Base-by-base conservation (phyloP, 495 filamentous ascomycete genomes). In the Rostrohypoxylon terebratum region DNA sequence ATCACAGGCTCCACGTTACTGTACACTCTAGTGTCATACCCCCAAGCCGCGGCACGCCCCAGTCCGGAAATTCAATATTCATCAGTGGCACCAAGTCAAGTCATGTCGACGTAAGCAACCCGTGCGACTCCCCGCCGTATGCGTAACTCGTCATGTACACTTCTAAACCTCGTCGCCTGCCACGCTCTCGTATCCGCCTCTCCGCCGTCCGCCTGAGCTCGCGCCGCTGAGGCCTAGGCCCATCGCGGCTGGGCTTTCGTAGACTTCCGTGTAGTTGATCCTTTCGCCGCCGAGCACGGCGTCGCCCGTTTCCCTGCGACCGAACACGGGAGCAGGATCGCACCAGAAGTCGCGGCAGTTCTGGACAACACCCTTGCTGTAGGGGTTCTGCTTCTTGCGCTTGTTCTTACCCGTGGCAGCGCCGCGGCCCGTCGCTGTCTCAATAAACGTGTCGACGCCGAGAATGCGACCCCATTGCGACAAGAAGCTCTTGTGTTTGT, bases 321-420 rank as follows among this genome's bases (percentile, higher is more conserved):
- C 89, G 80, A 98, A 94, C 33, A 96, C 74, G 7, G 96, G 94
- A 16, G 91, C 88, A 0, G 92, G 88, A 76, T 98, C 96, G 73
- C 92, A 93, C 93, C 93, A 99, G 79, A 99, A 99, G 80, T 99
- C 96, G 63, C 89, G 93, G 76, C 95, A 98, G 72, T 99, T 99
- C 34, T 89, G 89, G 28, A 95, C 68, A 14, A 93, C 78, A 16
- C 96, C 96, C 38, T 88, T 86, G 33, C 91, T 94, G 79, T 93
- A 99, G 0, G 93, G 94, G 73, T 99, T 99, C 33, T 84, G 82
- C 62, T 88, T 87, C 48, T 85, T 82, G 16, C 83, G 82, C 38
- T 82, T 83, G 47, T 83, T 87, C 45, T 77, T 78, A 45, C 74
- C 77, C 7, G 83, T 83, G 1, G 81, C 82, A 1, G 87, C 86